Base-by-base conservation (phyloP, 2,329 filamentous ascomycete genomes). In the Immersiporthe knoxdaviesiana region DNA sequence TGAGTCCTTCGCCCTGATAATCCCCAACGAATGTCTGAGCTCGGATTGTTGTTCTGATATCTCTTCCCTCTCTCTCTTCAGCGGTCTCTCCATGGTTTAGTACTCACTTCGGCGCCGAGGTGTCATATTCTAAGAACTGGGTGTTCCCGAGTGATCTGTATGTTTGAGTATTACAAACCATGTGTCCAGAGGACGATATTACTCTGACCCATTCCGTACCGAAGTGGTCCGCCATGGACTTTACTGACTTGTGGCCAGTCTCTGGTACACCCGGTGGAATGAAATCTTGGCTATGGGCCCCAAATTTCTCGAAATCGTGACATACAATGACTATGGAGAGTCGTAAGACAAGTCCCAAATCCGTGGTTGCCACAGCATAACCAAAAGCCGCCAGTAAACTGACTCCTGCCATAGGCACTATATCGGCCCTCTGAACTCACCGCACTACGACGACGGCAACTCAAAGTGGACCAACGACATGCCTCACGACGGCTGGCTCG, bases 241-340 rank as follows among this genome's bases (percentile, higher is more conserved):
- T 58, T 7, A 65, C 44, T 32, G 21, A 32, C 21, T 14, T 32
- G 24, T 32, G 12, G 0, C 12, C 65, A 66, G 65, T 6, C 54
- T 90, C 8, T 89, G 88, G 84, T 85, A 83, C 70, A 79, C 87
- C 68, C 84, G 88, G 37, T 90, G 87, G 88, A 79, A 84, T 30
- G 72, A 79, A 67, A 80, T 85, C 27, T 72, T 85, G 14, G 72
- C 74, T 8, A 73, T 84, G n/a, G 76, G 80, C 21, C 84, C 84
- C 21, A 79, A 81, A 5, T 85, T 85, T 68, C 76, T 88, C 7
- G 78, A 81, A 73, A 81, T 84, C 39, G 75, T 84, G 24, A 82
- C 82, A n/a, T 81, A 79, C 79, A 81, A 81, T 65, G 80, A 88
- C 73, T 87, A 84, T 63, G 85, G 85, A 44, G 85, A 87, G 73